phyloP scores from a whole-genome alignment of 2,329 filamentous ascomycete genomes.

The Truncatella angustata region DNA sequence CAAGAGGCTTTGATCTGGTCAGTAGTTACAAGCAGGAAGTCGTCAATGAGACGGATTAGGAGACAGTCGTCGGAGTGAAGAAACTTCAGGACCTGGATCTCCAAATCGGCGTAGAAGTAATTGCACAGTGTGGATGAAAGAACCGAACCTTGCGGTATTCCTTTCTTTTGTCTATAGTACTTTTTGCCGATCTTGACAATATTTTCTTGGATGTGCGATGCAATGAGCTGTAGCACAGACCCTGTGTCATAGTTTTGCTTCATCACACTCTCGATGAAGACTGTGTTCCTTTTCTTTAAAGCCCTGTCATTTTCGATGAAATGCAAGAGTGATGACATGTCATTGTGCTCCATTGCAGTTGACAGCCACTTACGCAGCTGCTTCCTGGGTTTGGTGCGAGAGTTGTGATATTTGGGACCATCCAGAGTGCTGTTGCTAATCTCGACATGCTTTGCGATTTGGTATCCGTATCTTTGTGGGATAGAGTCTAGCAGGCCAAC shows the following conservation, averaged over 20 bases:
- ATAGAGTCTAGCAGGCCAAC: conserved; percentile 63
- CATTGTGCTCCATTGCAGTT: conserved; percentile 43
- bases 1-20: conserved; percentile 61
- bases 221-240: conserved; percentile 66
- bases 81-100: conserved; percentile 68
- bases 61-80: conserved; percentile 58
- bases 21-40: conserved; percentile 85
- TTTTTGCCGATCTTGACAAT: conserved; percentile 86
- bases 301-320: conserved; percentile 40
- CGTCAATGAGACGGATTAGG: conserved; percentile 82
- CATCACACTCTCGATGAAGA: conserved; percentile 72
- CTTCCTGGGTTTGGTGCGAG: conserved; percentile 23
- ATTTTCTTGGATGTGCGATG: conserved; percentile 80
- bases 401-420: too few relatives aligned
- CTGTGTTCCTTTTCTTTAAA: conserved; percentile 57
- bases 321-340: conserved; percentile 43
- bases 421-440: too few relatives aligned
- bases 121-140: conserved; percentile 87
- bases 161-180: conserved; percentile 81
- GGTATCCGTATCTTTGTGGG: conserved; percentile 61
- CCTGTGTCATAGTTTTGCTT: conserved; percentile 55
- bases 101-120: conserved; percentile 91
- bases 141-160: conserved; percentile 92
- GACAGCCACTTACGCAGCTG: conserved; percentile 50
- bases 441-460: conserved; percentile 72